Conservation (phyloP, 2,329 filamentous ascomycete species). For the Zasmidium cellare region DNA sequence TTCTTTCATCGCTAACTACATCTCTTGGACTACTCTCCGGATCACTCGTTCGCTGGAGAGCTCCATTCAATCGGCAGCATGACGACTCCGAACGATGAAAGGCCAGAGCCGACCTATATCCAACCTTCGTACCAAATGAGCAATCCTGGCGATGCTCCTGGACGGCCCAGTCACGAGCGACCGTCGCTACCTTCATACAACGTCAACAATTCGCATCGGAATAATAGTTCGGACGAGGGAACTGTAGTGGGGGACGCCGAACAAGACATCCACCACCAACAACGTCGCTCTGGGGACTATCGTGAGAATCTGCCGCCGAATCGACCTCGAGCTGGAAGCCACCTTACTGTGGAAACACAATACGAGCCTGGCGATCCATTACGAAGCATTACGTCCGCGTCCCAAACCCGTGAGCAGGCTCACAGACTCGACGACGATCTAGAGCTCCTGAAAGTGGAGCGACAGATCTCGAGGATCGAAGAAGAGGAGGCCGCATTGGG, state of each 20-base stretch:
- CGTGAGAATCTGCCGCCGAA: constrained; percentile 10
- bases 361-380: constrained; percentile 33
- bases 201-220: constrained; percentile 27
- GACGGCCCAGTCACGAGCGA: constrained; percentile 15
- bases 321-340: constrained; percentile 34
- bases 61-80: constrained; percentile 21
- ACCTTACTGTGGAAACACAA: constrained; percentile 47
- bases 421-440: constrained; percentile 66
- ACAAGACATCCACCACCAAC: constrained; percentile 8
- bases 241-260: constrained; percentile 36
- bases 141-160: constrained; percentile 12
- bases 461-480: constrained; percentile 52
- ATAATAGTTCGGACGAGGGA: constrained; percentile 34
- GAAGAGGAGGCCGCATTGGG: constrained; percentile 33
- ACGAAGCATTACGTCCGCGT: constrained; percentile 48
- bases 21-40: constrained; percentile 6
- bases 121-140: constrained; percentile 28
- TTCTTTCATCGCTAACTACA: background rate
- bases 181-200: constrained; percentile 34
- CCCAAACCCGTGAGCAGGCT: constrained; percentile 59
- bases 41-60: constrained; percentile 17
- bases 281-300: constrained; percentile 9
- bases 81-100: constrained; percentile 37
- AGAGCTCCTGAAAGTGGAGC: constrained; percentile 64
- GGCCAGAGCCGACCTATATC: constrained; percentile 35